Evolutionary conservation across 768 basidiomycete species (phyloP).

Genomic region (Kwoniella dendrophila): DNA sequence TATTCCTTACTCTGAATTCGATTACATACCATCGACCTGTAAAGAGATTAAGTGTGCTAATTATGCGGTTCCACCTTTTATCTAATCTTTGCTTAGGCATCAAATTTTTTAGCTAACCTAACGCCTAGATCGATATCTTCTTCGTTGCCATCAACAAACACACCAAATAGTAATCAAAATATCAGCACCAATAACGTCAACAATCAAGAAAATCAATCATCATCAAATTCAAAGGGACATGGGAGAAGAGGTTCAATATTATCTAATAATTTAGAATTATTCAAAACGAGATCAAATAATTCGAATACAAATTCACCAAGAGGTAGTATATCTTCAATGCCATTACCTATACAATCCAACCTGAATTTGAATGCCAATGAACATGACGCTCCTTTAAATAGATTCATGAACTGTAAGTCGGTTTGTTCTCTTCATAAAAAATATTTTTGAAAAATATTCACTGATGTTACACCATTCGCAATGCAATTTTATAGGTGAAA

Average conservation of each 20-base stretch:
- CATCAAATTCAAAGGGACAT: too few species aligned
- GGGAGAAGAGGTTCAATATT: slow-evolving; percentile 14
- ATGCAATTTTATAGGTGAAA: slow-evolving; percentile 64
- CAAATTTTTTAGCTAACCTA: slow-evolving; percentile 32
- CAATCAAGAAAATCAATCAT: not conserved
- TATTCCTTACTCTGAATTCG: not conserved
- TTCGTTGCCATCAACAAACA: slow-evolving; percentile 26
- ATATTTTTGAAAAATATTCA: too few species aligned
- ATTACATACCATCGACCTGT: not conserved
- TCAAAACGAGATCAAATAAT: too few species aligned
- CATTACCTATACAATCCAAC: too few species aligned
- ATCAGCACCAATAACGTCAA: not conserved
- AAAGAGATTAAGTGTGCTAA: too few species aligned
- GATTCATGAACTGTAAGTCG: slow-evolving; percentile 48
- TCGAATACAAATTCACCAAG: slow-evolving; percentile 24
- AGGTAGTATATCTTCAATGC: slow-evolving; percentile 27
- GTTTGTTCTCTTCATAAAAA: not conserved
- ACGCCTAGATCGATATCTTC: slow-evolving; percentile 19
- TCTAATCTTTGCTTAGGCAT: slow-evolving; percentile 14
- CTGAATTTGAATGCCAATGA: too few species aligned
- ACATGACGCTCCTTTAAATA: slow-evolving; percentile 57
- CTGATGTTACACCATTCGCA: too few species aligned
- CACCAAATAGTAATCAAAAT: not conserved
- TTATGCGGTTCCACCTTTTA: too few species aligned
- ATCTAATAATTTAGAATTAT: slow-evolving; percentile 5